Conservation (phyloP, 164 flowering plant species). For the Litsea cubeba region DNA sequence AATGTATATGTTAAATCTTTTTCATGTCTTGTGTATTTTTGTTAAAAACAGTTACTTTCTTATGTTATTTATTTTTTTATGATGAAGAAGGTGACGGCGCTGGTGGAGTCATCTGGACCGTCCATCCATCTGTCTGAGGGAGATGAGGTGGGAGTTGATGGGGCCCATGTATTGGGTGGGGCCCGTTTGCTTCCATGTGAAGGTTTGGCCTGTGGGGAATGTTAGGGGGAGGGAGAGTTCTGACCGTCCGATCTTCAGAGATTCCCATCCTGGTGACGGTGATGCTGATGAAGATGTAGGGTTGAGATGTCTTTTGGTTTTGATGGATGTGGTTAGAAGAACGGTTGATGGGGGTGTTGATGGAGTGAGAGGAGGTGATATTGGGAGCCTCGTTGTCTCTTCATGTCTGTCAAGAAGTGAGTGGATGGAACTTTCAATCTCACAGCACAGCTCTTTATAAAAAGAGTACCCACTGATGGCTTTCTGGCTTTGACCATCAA, state of each 20-base stretch:
- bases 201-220: slow-evolving; percentile 97
- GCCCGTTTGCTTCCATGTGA: slow-evolving; percentile 82
- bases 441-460: no score
- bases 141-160: slow-evolving; percentile 65
- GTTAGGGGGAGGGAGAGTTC: slow-evolving; percentile 88
- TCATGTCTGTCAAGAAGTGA: background rate
- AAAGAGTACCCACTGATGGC: no score
- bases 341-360: background rate
- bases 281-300: background rate
- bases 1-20: no score
- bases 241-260: slow-evolving; percentile 52
- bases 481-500: no score
- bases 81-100: slow-evolving; percentile 45
- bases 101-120: slow-evolving; percentile 12
- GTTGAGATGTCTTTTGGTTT: slow-evolving; percentile 3
- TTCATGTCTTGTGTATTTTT: no score
- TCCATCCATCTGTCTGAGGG: slow-evolving; percentile 69
- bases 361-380: background rate
- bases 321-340: background rate
- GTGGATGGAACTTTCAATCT: no score
- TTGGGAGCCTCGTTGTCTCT: background rate
- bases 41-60: no score
- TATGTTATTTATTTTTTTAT: no score
- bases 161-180: slow-evolving; percentile 68
- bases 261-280: slow-evolving; percentile 37